Conservation (phyloP, 768 basidiomycete genomes). For the Trametes cubensis region DNA sequence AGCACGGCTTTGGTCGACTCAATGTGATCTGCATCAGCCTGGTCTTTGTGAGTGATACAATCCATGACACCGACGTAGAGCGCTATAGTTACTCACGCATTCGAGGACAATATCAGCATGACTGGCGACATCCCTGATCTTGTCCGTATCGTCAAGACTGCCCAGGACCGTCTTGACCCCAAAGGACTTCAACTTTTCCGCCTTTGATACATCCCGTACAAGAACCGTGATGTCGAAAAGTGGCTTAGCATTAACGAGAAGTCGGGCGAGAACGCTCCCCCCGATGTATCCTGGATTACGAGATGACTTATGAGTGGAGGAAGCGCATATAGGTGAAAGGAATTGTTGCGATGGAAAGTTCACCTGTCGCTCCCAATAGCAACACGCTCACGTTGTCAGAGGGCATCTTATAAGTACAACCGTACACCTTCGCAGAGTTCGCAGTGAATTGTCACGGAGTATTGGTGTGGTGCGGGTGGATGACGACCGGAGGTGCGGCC, state of each 20-base stretch:
- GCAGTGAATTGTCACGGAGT: no score
- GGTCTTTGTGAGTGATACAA: background rate
- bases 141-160: slow-evolving; percentile 35
- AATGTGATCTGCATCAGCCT: slow-evolving; percentile 54
- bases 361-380: slow-evolving; percentile 11
- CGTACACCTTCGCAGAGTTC: no score
- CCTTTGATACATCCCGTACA: slow-evolving; percentile 47
- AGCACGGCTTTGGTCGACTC: slow-evolving; percentile 50
- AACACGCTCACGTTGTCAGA: background rate
- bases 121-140: slow-evolving; percentile 42
- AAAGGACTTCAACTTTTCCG: slow-evolving; percentile 21
- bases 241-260: slow-evolving; percentile 41
- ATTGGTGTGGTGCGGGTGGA: no score
- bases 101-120: slow-evolving; percentile 45
- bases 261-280: slow-evolving; percentile 50
- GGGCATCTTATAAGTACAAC: background rate
- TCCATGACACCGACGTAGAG: background rate
- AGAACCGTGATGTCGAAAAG: slow-evolving; percentile 49
- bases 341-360: no score
- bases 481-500: no score
- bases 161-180: slow-evolving; percentile 28
- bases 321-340: background rate
- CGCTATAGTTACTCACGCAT: slow-evolving; percentile 24
- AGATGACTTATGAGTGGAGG: background rate
- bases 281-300: slow-evolving; percentile 51